phyloP scores from a whole-genome alignment of 805 yeast species.

The Ogataea nakhonphanomensis region DNA sequence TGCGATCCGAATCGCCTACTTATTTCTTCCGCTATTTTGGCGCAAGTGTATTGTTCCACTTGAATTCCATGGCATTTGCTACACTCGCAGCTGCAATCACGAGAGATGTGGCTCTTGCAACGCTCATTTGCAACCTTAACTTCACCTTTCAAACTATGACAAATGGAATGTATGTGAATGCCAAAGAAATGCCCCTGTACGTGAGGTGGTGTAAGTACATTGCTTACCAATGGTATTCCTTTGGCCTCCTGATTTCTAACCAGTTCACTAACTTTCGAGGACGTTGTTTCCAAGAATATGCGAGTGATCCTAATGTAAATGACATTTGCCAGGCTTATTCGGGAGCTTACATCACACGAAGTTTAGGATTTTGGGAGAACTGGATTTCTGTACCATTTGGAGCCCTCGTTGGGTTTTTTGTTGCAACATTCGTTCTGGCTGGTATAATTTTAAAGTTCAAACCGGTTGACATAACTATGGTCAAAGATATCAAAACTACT shows the following conservation, averaged over 20 bases:
- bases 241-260: slow-evolving; percentile 64
- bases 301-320: slow-evolving; percentile 28
- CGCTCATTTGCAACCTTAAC: slow-evolving; percentile 57
- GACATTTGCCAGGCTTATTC: slow-evolving; percentile 44
- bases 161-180: slow-evolving; percentile 77
- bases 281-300: slow-evolving; percentile 44
- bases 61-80: slow-evolving; percentile 55
- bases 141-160: slow-evolving; percentile 74
- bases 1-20: slow-evolving; percentile 42
- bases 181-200: slow-evolving; percentile 73
- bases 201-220: slow-evolving; percentile 81
- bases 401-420: slow-evolving; percentile 53
- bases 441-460: slow-evolving; percentile 45
- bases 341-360: slow-evolving; percentile 51
- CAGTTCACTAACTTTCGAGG: slow-evolving; percentile 63
- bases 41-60: slow-evolving; percentile 51
- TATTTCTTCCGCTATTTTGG: slow-evolving; percentile 64
- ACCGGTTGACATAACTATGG: slow-evolving; percentile 51
- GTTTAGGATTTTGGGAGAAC: slow-evolving; percentile 57
- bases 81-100: slow-evolving; percentile 51
- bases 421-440: slow-evolving; percentile 51
- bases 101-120: slow-evolving; percentile 58
- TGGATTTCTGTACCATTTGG: slow-evolving; percentile 70
- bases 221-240: slow-evolving; percentile 75
- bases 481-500: slow-evolving; percentile 30